Evolutionary conservation across 2,329 filamentous ascomycete genomes (phyloP).

Genomic region (Zasmidium angulare): DNA sequence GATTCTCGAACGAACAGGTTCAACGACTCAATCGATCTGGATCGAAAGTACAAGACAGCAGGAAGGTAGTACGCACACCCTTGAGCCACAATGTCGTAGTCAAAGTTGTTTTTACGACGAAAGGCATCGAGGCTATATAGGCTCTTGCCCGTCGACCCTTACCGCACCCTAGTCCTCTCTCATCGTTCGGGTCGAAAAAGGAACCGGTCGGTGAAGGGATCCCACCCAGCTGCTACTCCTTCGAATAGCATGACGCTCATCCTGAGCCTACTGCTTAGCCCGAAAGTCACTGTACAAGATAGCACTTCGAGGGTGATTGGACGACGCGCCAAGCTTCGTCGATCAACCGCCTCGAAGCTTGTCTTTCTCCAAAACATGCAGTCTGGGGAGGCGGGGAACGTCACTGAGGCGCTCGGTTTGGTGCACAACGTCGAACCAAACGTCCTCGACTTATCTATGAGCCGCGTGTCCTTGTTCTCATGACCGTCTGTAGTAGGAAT

Average conservation of each 20-base stretch:
- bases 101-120: no score
- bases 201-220: background rate
- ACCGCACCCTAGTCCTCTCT: no score
- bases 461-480: background rate
- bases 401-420: background rate
- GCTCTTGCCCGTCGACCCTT: no score
- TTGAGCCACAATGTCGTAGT: no score
- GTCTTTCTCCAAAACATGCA: background rate
- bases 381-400: background rate
- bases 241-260: background rate
- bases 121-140: no score
- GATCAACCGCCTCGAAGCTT: background rate
- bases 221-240: background rate
- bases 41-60: no score
- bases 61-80: no score
- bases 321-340: background rate
- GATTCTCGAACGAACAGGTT: no score
- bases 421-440: background rate
- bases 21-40: no score
- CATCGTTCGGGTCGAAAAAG: no score
- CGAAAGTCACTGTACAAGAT: background rate
- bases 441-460: background rate
- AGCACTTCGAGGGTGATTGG: background rate
- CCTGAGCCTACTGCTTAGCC: background rate
- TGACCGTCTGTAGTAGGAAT: no score